These are phyloP conservation scores for Marvania coccoides DNA, from an alignment of 139 green algal species.

Conservation along the genomic window DNA sequence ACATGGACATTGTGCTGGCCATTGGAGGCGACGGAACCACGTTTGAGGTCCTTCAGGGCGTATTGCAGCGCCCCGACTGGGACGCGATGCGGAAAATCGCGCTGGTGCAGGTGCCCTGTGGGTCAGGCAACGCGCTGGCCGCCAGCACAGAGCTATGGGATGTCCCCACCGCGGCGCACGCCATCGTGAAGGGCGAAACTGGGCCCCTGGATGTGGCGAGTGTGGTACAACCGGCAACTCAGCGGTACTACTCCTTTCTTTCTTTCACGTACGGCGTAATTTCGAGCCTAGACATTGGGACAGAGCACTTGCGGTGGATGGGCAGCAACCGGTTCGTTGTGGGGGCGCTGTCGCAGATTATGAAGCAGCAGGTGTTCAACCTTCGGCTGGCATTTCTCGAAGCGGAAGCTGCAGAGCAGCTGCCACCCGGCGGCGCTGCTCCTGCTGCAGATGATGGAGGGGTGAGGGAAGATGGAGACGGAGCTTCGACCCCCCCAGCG, in stretches of 20 bases:
- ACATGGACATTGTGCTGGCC: slow-evolving; percentile 36
- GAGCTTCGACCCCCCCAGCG: no score
- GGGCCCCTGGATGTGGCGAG: slow-evolving; percentile 50
- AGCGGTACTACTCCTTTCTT: slow-evolving; percentile 52
- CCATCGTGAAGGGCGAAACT: slow-evolving; percentile 34
- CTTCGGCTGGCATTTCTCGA: slow-evolving; percentile 17
- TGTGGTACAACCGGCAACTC: slow-evolving; percentile 48
- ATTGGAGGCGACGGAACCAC: slow-evolving; percentile 71
- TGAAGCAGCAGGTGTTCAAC: slow-evolving; percentile 15
- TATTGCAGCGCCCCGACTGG: slow-evolving; percentile 65
- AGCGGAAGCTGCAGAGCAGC: neutral
- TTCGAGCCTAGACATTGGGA: slow-evolving; percentile 70
- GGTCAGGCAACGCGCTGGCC: slow-evolving; percentile 66
- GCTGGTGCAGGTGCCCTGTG: slow-evolving; percentile 47
- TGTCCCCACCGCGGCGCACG: slow-evolving; percentile 42
- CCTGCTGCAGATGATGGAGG: neutral
- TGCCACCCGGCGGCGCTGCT: neutral
- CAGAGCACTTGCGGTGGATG: slow-evolving; percentile 71
- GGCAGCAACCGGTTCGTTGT: slow-evolving; percentile 59
- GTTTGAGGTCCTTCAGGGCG: slow-evolving; percentile 63
- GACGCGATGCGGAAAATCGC: slow-evolving; percentile 9
- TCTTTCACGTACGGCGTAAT: slow-evolving; percentile 61
- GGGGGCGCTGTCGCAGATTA: slow-evolving; percentile 53
- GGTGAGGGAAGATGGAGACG: neutral
- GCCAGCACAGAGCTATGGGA: slow-evolving; percentile 46